A percentile compares a stretch with the other conserved stretches of the same genome.
Conservation (phyloP, 2,329 filamentous ascomycete genomes). For the Phialocephala sp. region DNA sequence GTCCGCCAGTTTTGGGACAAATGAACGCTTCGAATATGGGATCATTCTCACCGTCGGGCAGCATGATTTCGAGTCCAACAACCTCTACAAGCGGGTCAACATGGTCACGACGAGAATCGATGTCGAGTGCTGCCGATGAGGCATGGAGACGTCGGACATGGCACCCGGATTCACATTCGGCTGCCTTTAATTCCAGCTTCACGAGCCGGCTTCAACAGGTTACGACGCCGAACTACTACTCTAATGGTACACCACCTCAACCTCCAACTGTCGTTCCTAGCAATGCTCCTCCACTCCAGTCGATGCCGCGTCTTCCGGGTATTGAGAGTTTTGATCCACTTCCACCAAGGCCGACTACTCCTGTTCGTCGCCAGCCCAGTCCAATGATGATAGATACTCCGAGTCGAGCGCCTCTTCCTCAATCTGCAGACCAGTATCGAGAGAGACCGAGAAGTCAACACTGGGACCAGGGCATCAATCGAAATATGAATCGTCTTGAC, state of each 20-base stretch:
- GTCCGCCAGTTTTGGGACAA: constrained; percentile 61
- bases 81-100: constrained; percentile 59
- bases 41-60: constrained; percentile 61
- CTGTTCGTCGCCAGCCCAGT: constrained; percentile 68
- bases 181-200: constrained; percentile 46
- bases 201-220: constrained; percentile 78
- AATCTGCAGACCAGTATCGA: constrained; percentile 43
- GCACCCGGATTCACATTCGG: constrained; percentile 77
- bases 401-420: constrained; percentile 31
- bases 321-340: constrained; percentile 91
- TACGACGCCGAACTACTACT: constrained; percentile 69
- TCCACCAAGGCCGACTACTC: constrained; percentile 66
- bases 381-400: constrained; percentile 76
- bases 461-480: constrained; percentile 71
- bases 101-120: constrained; percentile 70
- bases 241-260: constrained; percentile 39
- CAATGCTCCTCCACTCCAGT: constrained; percentile 52
- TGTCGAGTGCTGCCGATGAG: constrained; percentile 69
- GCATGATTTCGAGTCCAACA: constrained; percentile 70
- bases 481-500: constrained; percentile 69
- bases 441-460: constrained; percentile 52
- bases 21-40: constrained; percentile 60
- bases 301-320: constrained; percentile 73
- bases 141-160: constrained; percentile 86
- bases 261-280: constrained; percentile 35